phyloP scores from a whole-genome alignment of 345 rosid species.

The Populus pruinosa region DNA sequence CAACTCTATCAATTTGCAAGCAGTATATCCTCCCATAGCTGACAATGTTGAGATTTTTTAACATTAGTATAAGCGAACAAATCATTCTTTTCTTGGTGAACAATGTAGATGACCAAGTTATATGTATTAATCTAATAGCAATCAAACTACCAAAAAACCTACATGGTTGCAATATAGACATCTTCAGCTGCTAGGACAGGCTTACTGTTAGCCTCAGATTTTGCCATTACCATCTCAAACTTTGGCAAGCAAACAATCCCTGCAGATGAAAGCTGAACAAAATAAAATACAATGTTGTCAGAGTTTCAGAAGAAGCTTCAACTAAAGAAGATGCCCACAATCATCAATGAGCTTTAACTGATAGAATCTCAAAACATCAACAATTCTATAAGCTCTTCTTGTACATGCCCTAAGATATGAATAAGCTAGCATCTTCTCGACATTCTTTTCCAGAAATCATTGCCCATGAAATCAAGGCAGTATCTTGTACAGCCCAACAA shows the following conservation, averaged over 20 bases:
- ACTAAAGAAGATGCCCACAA: background rate
- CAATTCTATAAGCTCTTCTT: background rate
- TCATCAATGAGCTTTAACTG: slow-evolving; percentile 2
- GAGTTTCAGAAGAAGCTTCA: slow-evolving; percentile 13
- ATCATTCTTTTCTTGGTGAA: background rate
- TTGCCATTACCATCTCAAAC: slow-evolving; percentile 95
- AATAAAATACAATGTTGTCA: slow-evolving; percentile 29
- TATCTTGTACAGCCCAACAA: background rate
- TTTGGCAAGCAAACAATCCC: slow-evolving; percentile 86
- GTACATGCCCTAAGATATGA: background rate
- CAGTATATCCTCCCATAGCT: slow-evolving; percentile 99
- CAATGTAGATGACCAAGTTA: background rate
- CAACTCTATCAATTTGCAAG: slow-evolving; percentile 94
- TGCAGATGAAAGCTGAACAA: slow-evolving; percentile 79
- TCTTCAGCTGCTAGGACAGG: slow-evolving; percentile 93
- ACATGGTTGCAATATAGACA: slow-evolving; percentile 79
- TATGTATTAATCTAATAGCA: slow-evolving; percentile 4
- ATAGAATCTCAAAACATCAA: background rate
- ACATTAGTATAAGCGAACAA: background rate
- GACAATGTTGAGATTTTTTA: slow-evolving; percentile 30
- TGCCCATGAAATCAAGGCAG: background rate
- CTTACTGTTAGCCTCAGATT: slow-evolving; percentile 72
- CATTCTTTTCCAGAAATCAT: background rate
- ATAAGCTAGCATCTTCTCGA: background rate
- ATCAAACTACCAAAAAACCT: slow-evolving; percentile 31